Percentiles rank a stretch among this genome's conserved stretches.
phyloP scores from a whole-genome alignment of 495 filamentous ascomycete species.

The Hyaloscypha finlandica region DNA sequence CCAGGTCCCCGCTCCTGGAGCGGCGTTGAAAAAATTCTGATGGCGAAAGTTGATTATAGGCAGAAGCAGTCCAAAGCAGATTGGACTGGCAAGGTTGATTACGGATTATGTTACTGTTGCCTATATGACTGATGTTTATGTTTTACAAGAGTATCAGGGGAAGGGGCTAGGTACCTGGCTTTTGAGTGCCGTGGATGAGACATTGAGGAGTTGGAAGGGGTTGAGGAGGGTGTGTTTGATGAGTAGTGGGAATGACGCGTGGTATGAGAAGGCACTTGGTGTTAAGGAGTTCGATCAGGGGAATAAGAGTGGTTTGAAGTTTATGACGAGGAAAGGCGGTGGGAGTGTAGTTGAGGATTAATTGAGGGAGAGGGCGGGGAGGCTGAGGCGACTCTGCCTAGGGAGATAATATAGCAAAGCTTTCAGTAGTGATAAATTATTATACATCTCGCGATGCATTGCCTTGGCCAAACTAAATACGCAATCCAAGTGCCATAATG shows the following conservation, averaged over 20 bases:
- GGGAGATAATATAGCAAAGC: no score
- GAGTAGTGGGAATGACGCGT: constrained; percentile 39
- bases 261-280: constrained; percentile 52
- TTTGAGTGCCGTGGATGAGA: constrained; percentile 57
- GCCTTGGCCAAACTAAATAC: no score
- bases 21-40: neutral
- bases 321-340: constrained; percentile 31
- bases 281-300: constrained; percentile 44
- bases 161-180: constrained; percentile 66
- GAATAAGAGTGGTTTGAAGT: constrained; percentile 22
- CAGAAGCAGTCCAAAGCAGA: constrained; percentile 25
- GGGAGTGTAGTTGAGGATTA: neutral
- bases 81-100: constrained; percentile 64
- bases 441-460: no score
- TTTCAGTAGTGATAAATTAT: no score
- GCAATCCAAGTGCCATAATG: no score
- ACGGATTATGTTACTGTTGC: constrained; percentile 66
- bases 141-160: constrained; percentile 55
- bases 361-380: neutral
- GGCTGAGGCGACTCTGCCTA: neutral
- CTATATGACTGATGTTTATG: constrained; percentile 72
- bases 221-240: constrained; percentile 58
- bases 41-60: neutral
- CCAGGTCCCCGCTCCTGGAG: neutral
- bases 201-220: constrained; percentile 54